Conservation (phyloP, 2,329 filamentous ascomycete species). For the Aspergillus fructus region DNA sequence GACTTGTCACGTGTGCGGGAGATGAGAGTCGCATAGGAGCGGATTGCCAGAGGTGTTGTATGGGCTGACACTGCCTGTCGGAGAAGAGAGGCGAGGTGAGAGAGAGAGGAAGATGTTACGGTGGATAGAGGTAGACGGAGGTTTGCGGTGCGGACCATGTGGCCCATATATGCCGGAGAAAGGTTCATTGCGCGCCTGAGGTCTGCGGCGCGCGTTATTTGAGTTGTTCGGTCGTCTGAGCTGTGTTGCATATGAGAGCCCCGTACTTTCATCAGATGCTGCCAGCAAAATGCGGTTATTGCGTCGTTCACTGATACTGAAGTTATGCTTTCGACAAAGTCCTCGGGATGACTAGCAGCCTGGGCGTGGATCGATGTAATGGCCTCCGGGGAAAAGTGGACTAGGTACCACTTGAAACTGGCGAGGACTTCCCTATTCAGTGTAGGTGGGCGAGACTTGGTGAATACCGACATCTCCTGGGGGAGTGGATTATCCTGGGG, state of each 20-base stretch:
- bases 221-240: not conserved
- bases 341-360: not conserved
- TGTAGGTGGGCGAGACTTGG: not conserved
- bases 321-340: not conserved
- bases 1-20: constrained; percentile 14
- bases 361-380: constrained; percentile 5
- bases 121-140: constrained; percentile 9
- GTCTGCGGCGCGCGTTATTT: constrained; percentile 22
- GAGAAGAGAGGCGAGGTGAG: constrained; percentile 4
- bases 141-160: constrained; percentile 19
- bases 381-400: constrained; percentile 8
- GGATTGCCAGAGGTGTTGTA: not conserved
- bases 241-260: not conserved
- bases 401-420: constrained; percentile 12
- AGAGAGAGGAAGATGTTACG: constrained; percentile 7
- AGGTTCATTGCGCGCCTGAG: constrained; percentile 18
- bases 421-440: constrained; percentile 1
- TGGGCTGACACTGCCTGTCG: not conserved
- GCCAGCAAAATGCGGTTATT: constrained; percentile 22
- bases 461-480: constrained; percentile 16
- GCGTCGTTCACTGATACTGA: constrained; percentile 21
- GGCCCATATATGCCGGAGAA: constrained; percentile 19
- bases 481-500: constrained; percentile 9
- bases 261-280: constrained; percentile 13
- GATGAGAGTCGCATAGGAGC: constrained; percentile 19